phyloP scores from a whole-genome alignment of 495 filamentous ascomycete genomes.

The Aspergillus baeticus region DNA sequence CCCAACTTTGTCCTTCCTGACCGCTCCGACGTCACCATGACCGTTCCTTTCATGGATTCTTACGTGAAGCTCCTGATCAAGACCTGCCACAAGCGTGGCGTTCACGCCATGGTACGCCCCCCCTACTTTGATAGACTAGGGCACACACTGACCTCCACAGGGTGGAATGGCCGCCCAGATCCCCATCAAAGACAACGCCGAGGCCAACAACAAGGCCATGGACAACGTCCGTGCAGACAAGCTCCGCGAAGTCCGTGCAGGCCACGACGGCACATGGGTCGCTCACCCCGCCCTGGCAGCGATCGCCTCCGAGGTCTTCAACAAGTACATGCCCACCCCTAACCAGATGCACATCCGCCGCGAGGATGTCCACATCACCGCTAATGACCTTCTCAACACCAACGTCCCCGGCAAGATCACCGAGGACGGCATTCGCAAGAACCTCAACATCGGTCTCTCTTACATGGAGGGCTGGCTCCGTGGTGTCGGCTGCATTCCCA shows the following conservation, averaged over 20 bases:
- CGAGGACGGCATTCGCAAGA: constrained; percentile 96
- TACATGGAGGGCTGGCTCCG: constrained; percentile 99
- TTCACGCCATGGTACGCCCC: constrained; percentile 79
- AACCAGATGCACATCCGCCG: constrained; percentile 92
- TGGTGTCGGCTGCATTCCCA: constrained; percentile 92
- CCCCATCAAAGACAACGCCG: constrained; percentile 79
- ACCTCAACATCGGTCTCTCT: constrained; percentile 86
- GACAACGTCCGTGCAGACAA: constrained; percentile 91
- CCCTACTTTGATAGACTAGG: neutral
- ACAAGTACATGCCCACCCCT: constrained; percentile 97
- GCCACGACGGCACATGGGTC: constrained; percentile 97
- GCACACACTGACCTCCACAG: constrained; percentile 20
- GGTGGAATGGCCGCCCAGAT: constrained; percentile 99
- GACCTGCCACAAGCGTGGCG: constrained; percentile 92
- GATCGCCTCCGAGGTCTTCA: constrained; percentile 94
- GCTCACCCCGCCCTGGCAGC: constrained; percentile 89
- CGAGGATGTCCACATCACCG: constrained; percentile 83
- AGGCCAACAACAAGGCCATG: constrained; percentile 55
- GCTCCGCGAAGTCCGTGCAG: constrained; percentile 90
- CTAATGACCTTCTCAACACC: constrained; percentile 96
- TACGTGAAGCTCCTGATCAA: constrained; percentile 96
- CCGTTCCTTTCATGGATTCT: constrained; percentile 97
- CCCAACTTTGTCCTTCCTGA: constrained; percentile 91
- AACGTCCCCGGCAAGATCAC: constrained; percentile 93
- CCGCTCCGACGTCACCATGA: constrained; percentile 91